These are phyloP conservation scores for Trichophyton mentagrophytes DNA, from an alignment of 2,329 filamentous ascomycete genomes.

Conservation along the genomic window DNA sequence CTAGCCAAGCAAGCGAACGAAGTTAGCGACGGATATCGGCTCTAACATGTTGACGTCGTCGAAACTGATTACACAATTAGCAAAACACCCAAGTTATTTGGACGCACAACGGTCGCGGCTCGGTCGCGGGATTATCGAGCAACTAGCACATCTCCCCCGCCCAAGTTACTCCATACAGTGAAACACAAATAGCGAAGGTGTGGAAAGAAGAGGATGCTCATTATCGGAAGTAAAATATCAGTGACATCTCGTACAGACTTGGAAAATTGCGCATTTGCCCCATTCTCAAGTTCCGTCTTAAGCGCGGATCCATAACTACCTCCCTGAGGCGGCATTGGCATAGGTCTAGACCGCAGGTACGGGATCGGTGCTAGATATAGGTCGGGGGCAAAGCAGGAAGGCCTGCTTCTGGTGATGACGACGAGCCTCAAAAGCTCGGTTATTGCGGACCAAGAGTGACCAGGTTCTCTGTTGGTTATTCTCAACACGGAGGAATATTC, in stretches of 20 bases:
- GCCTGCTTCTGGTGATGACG: too few species aligned
- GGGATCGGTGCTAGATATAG: too few species aligned
- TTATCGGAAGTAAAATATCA: background rate
- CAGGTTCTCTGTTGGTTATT: too few species aligned
- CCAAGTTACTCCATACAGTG: background rate
- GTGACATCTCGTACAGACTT: background rate
- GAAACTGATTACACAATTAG: background rate
- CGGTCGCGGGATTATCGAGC: constrained; percentile 1
- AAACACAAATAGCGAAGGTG: background rate
- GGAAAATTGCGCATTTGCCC: background rate
- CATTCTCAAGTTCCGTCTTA: background rate
- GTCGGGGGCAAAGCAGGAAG: too few species aligned
- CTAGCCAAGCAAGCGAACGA: background rate
- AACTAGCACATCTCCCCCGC: background rate
- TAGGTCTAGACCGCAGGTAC: too few species aligned
- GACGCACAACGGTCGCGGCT: constrained; percentile 1
- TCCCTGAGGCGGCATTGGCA: too few species aligned
- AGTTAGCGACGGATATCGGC: background rate
- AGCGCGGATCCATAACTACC: background rate
- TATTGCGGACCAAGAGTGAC: too few species aligned
- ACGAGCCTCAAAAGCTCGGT: too few species aligned
- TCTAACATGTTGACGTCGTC: background rate
- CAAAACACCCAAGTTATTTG: background rate
- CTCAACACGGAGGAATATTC: too few species aligned
- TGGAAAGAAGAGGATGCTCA: background rate